These are phyloP conservation scores for Tagetes patula DNA, from an alignment of 129 eudicot species.

Conservation along the genomic window DNA sequence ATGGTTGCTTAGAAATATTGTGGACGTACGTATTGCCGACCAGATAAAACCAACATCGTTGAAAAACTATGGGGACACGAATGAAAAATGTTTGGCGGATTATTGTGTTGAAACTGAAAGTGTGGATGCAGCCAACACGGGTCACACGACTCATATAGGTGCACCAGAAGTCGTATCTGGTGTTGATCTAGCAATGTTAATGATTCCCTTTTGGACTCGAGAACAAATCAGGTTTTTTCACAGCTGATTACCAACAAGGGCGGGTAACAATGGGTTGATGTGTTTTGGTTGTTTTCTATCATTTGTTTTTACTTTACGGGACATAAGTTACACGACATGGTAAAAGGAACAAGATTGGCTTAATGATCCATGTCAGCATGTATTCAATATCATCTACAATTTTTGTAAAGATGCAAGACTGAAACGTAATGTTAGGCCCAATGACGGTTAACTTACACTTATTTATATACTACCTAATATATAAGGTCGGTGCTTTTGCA, in stretches of 20 bases:
- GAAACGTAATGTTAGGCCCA: background rate
- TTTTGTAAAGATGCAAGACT: background rate
- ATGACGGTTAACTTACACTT: background rate
- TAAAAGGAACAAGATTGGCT: background rate
- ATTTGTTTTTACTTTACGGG: background rate
- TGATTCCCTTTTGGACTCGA: constrained; percentile 41
- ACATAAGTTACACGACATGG: constrained; percentile 1
- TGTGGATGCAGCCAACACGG: constrained; percentile 15
- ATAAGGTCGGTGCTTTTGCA: too few species aligned
- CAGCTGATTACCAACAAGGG: constrained; percentile 52
- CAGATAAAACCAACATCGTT: constrained; percentile 49
- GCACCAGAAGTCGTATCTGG: constrained; percentile 29
- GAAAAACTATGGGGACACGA: constrained; percentile 60
- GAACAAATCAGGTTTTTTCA: constrained; percentile 57
- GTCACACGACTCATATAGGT: constrained; percentile 7
- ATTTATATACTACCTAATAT: too few species aligned
- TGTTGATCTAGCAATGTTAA: constrained; percentile 32
- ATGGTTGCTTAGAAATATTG: constrained; percentile 50
- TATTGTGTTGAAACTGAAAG: constrained; percentile 55
- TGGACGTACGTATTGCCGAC: constrained; percentile 51
- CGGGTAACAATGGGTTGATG: background rate
- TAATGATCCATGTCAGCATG: background rate
- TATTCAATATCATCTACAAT: background rate
- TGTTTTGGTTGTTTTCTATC: background rate
- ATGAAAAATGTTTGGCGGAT: constrained; percentile 83